phyloP scores from a whole-genome alignment of 177 flowering plant species.

The Vitis hybrid region DNA sequence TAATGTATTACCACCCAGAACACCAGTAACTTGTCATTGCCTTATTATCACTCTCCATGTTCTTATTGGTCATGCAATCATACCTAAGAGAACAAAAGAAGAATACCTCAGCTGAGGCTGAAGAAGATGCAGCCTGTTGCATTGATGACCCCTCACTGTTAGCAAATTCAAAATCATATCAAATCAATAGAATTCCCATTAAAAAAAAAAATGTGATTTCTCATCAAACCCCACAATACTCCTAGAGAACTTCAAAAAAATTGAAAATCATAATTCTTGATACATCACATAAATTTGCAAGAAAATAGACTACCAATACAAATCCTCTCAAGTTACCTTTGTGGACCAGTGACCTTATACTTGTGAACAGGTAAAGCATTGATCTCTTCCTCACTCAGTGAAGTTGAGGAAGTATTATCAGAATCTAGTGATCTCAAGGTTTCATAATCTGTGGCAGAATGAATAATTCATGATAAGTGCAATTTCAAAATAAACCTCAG shows the following conservation, averaged over 20 bases:
- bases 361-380: conserved; percentile 96
- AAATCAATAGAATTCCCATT: too few relatives aligned
- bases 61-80: neutral
- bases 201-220: neutral
- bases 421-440: conserved; percentile 87
- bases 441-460: conserved; percentile 74
- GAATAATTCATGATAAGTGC: too few relatives aligned
- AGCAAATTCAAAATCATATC: conserved; percentile 7
- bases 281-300: too few relatives aligned
- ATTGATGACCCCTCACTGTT: conserved; percentile 39
- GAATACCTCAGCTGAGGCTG: conserved; percentile 45
- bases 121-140: conserved; percentile 43
- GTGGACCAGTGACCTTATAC: conserved; percentile 58
- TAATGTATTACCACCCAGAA: neutral
- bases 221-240: neutral
- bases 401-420: conserved; percentile 61
- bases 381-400: conserved; percentile 98
- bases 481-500: too few relatives aligned
- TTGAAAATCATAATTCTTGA: too few relatives aligned
- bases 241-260: conserved; percentile 2
- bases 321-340: conserved; percentile 39
- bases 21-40: neutral
- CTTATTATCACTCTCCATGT: neutral
- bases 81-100: neutral
- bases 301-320: too few relatives aligned